Conservation (phyloP, 2,329 filamentous ascomycete genomes). For the Colletotrichum incanum region DNA sequence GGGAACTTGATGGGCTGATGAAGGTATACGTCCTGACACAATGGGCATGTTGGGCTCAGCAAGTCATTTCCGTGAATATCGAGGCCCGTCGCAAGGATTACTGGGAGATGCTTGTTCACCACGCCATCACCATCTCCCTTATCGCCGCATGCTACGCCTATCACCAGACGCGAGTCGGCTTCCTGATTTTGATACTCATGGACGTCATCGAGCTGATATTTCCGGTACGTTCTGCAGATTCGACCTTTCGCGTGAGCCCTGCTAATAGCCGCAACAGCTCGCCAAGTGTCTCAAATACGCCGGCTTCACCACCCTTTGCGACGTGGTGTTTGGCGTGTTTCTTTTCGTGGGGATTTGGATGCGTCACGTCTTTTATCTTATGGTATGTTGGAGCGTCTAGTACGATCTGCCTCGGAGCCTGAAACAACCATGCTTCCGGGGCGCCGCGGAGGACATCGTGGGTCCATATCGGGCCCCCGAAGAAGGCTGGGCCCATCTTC, state of each 20-base stretch:
- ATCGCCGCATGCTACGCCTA: conserved; percentile 21
- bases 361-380: conserved; percentile 19
- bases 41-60: conserved; percentile 32
- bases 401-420: conserved; percentile 7
- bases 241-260: too few species aligned
- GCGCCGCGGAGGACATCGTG: background rate
- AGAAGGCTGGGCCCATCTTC: conserved; percentile 12
- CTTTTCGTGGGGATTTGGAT: conserved; percentile 16
- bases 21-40: conserved; percentile 26
- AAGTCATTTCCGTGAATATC: conserved; percentile 29
- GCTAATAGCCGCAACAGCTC: background rate
- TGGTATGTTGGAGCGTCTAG: conserved; percentile 21
- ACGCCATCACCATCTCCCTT: conserved; percentile 14
- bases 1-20: conserved; percentile 27
- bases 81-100: conserved; percentile 19
- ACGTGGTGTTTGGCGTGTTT: conserved; percentile 19
- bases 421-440: conserved; percentile 12
- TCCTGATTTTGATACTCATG: conserved; percentile 18
- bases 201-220: conserved; percentile 25
- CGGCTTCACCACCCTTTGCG: conserved; percentile 22
- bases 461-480: background rate
- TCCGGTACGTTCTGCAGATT: background rate
- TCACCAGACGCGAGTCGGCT: conserved; percentile 15
- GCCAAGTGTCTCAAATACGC: conserved; percentile 12
- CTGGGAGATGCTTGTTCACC: conserved; percentile 17